A percentile compares a stretch with the other conserved stretches of the same genome.
Conservation (phyloP, 2,329 filamentous ascomycete species). For the Colletotrichum navitas region DNA sequence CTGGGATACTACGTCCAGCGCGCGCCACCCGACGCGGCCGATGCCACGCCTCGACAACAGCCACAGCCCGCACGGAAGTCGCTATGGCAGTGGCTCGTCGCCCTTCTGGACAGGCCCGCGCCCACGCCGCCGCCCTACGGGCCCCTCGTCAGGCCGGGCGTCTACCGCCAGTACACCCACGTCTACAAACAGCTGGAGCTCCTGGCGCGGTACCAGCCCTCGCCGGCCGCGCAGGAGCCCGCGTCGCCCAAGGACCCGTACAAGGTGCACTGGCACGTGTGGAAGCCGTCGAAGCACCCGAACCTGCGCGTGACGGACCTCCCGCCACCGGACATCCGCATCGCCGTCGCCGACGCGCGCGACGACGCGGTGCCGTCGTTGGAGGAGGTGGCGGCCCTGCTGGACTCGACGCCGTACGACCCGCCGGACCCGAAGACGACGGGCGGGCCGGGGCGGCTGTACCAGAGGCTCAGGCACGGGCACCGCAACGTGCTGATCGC, state of each 20-base stretch:
- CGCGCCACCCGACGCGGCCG: conserved; percentile 60
- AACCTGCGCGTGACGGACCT: conserved; percentile 85
- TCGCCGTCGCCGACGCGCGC: conserved; percentile 84
- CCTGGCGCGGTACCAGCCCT: conserved; percentile 77
- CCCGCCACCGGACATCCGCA: conserved; percentile 83
- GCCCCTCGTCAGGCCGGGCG: conserved; percentile 71
- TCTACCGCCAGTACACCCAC: conserved; percentile 74
- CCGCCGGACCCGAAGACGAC: conserved; percentile 59
- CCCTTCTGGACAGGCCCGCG: conserved; percentile 55
- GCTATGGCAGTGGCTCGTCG: conserved; percentile 68
- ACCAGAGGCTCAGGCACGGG: conserved; percentile 85
- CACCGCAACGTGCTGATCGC: conserved; percentile 87
- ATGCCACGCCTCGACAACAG: conserved; percentile 5
- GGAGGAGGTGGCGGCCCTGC: conserved; percentile 76
- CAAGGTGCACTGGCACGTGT: conserved; percentile 83
- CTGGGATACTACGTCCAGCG: conserved; percentile 85
- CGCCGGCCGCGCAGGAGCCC: conserved; percentile 46
- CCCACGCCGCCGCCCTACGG: conserved; percentile 57
- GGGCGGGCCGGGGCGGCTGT: conserved; percentile 67
- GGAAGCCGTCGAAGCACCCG: conserved; percentile 73
- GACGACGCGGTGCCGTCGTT: conserved; percentile 79
- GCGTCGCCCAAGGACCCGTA: conserved; percentile 66
- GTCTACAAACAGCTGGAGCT: conserved; percentile 84
- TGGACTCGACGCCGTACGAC: conserved; percentile 80
- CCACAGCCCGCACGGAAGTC: conserved; percentile 44